These are phyloP conservation scores for Intubia oerlemansii DNA, from an alignment of 2,329 filamentous ascomycete species.

Conservation along the genomic window DNA sequence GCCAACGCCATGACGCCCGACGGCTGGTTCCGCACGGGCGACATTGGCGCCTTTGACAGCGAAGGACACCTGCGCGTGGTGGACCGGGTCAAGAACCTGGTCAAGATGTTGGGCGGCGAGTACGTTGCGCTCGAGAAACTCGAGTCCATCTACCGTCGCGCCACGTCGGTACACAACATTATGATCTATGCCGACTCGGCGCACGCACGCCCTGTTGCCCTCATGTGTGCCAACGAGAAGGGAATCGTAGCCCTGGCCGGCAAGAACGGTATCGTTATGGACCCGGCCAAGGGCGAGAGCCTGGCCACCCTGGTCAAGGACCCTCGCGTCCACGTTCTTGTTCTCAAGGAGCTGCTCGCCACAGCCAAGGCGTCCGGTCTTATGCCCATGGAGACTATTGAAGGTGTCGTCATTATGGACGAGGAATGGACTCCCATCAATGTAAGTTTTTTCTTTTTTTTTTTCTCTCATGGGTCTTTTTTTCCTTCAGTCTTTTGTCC, in stretches of 20 bases:
- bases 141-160: slow-evolving; percentile 73
- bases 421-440: slow-evolving; percentile 78
- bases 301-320: slow-evolving; percentile 37
- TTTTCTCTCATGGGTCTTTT: neutral
- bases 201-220: slow-evolving; percentile 58
- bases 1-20: slow-evolving; percentile 56
- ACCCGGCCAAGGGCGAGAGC: neutral
- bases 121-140: slow-evolving; percentile 95
- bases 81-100: slow-evolving; percentile 93
- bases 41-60: slow-evolving; percentile 72
- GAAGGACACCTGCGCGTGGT: slow-evolving; percentile 71
- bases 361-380: slow-evolving; percentile 46
- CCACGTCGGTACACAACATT: slow-evolving; percentile 61
- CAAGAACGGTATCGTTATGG: slow-evolving; percentile 29
- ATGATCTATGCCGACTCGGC: slow-evolving; percentile 65
- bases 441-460: slow-evolving; percentile 34
- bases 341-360: slow-evolving; percentile 46
- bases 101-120: slow-evolving; percentile 89
- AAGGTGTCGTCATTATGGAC: slow-evolving; percentile 56
- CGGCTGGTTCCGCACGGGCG: slow-evolving; percentile 93
- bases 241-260: slow-evolving; percentile 37
- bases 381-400: slow-evolving; percentile 49
- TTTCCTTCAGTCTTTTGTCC: neutral
- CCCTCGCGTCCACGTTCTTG: slow-evolving; percentile 36
- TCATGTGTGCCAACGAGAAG: slow-evolving; percentile 51